These are phyloP conservation scores for Tuber umbilicatum DNA, from an alignment of 495 filamentous ascomycete genomes.

Conservation along the genomic window DNA sequence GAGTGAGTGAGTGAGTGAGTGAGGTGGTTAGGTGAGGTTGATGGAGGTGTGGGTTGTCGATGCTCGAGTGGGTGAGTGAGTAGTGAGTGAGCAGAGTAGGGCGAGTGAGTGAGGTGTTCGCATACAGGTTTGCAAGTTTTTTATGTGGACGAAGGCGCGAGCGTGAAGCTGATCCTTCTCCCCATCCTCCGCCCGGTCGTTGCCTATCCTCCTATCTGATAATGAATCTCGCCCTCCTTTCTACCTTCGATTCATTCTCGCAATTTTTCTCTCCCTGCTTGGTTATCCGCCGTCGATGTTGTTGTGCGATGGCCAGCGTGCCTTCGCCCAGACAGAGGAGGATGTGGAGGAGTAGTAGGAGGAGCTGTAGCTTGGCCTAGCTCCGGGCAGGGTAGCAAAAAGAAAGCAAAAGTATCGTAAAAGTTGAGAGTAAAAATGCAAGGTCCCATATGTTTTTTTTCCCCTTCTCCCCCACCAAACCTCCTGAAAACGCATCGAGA, in stretches of 20 bases:
- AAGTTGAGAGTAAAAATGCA: not conserved
- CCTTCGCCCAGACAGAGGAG: not conserved
- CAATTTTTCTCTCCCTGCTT: not conserved
- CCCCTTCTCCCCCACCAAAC: not conserved
- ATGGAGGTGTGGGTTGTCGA: slow-evolving; percentile 2
- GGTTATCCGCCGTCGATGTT: not conserved
- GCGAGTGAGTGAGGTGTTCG: slow-evolving; percentile 5
- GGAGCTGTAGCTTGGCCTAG: slow-evolving; percentile 1
- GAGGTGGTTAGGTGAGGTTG: slow-evolving; percentile 1
- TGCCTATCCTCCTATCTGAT: not conserved
- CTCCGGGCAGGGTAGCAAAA: not conserved
- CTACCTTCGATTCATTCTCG: not conserved
- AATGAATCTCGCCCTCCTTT: not conserved
- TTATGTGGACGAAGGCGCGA: not conserved
- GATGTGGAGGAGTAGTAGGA: not conserved
- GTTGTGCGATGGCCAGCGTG: not conserved
- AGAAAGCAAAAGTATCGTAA: not conserved
- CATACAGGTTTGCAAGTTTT: not conserved
- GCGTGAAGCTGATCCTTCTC: not conserved
- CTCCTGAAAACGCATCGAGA: not conserved
- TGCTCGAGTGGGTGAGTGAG: not conserved
- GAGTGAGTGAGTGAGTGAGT: not conserved
- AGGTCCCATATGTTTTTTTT: not conserved
- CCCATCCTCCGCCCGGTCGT: not conserved
- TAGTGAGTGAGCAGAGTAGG: not conserved